Conservation (phyloP, 139 green algal species). For the Coelastrella sp. region DNA sequence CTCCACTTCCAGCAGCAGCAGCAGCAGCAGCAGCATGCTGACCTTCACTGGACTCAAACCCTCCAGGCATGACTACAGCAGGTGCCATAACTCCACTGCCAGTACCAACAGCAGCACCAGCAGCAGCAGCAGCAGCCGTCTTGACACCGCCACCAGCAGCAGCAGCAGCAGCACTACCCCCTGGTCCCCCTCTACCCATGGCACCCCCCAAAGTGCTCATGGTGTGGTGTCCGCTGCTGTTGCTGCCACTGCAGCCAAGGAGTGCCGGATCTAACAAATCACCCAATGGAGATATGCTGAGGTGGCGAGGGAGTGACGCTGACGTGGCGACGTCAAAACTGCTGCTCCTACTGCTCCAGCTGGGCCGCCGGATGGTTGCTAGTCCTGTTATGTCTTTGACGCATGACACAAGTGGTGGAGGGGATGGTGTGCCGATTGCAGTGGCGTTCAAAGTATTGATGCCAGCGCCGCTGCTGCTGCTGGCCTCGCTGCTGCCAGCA, state of each 20-base stretch:
- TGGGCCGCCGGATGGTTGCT: constrained; percentile 63
- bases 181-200: neutral
- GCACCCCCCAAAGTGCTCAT: neutral
- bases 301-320: constrained; percentile 2
- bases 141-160: neutral
- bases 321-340: constrained; percentile 38
- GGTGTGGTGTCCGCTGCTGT: neutral
- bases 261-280: constrained; percentile 5
- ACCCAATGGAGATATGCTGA: constrained; percentile 2
- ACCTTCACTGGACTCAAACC: neutral
- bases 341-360: constrained; percentile 56
- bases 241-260: constrained; percentile 36
- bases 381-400: constrained; percentile 60
- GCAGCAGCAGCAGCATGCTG: neutral
- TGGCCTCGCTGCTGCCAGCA: neutral
- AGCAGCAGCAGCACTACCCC: neutral
- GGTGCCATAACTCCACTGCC: neutral
- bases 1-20: neutral
- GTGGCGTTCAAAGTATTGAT: neutral
- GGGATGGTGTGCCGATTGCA: neutral
- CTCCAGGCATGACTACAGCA: constrained; percentile 5
- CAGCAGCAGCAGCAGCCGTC: neutral
- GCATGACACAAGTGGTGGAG: constrained; percentile 51
- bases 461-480: constrained; percentile 27
- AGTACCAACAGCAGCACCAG: neutral